These are phyloP conservation scores for Clathrus columnatus DNA, from an alignment of 768 basidiomycete species.

Conservation along the genomic window DNA sequence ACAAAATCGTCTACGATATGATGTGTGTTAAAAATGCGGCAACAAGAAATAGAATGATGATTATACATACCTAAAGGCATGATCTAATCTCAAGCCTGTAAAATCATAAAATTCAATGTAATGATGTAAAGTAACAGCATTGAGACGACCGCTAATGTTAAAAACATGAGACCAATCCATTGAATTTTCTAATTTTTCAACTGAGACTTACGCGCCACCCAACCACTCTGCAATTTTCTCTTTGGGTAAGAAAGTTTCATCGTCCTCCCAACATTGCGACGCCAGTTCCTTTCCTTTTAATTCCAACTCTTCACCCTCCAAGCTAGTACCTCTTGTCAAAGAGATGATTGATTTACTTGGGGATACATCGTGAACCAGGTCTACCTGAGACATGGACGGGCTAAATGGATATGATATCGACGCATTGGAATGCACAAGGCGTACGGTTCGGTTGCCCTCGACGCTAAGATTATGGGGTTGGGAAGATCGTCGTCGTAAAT, in stretches of 20 bases:
- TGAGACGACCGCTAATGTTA: constrained; percentile 55
- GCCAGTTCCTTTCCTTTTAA: constrained; percentile 65
- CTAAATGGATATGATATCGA: constrained; percentile 2
- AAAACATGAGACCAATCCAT: constrained; percentile 2
- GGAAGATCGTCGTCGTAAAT: neutral
- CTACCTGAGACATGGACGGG: constrained; percentile 39
- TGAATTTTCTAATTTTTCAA: constrained; percentile 7
- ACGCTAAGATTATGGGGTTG: constrained; percentile 7
- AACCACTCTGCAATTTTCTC: constrained; percentile 97
- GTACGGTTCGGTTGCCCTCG: constrained; percentile 13
- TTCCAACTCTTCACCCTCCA: constrained; percentile 50
- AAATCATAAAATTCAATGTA: constrained; percentile 93
- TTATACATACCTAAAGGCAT: constrained; percentile 68
- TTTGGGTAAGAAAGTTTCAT: constrained; percentile 71
- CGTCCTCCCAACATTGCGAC: constrained; percentile 73
- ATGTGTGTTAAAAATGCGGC: neutral
- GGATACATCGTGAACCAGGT: constrained; percentile 42
- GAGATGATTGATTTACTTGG: constrained; percentile 30
- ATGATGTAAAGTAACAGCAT: constrained; percentile 61
- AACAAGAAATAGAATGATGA: neutral
- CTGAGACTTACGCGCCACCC: constrained; percentile 70
- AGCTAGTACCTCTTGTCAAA: constrained; percentile 28
- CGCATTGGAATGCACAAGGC: constrained; percentile 13
- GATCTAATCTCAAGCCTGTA: constrained; percentile 66
- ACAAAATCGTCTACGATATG: constrained; percentile 60